These are phyloP conservation scores for Calonectria ilicicola DNA, from an alignment of 2,329 filamentous ascomycete genomes.

Conservation along the genomic window DNA sequence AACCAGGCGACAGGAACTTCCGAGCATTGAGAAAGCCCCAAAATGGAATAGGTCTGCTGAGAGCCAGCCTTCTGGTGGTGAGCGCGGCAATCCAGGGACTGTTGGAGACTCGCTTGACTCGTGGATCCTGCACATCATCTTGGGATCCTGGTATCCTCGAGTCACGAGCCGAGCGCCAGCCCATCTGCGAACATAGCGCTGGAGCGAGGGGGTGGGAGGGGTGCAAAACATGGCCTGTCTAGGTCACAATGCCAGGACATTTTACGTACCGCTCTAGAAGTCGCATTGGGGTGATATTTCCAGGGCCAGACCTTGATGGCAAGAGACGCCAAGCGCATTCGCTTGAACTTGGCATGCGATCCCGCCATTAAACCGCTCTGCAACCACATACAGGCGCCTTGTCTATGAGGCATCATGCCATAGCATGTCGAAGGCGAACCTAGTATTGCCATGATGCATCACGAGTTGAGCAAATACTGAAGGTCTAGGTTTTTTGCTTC, in stretches of 20 bases:
- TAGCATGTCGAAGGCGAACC: slow-evolving; percentile 28
- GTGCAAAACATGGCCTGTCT: slow-evolving; percentile 8
- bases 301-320: slow-evolving; percentile 28
- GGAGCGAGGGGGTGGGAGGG: slow-evolving; percentile 9
- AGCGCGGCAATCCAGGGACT: slow-evolving; percentile 30
- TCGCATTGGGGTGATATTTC: slow-evolving; percentile 26
- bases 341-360: slow-evolving; percentile 26
- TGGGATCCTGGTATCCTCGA: slow-evolving; percentile 36
- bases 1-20: background rate
- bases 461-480: background rate
- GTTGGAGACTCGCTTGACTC: slow-evolving; percentile 48
- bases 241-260: slow-evolving; percentile 26
- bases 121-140: slow-evolving; percentile 51
- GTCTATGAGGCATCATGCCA: slow-evolving; percentile 26
- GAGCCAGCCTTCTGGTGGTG: slow-evolving; percentile 22
- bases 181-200: slow-evolving; percentile 33
- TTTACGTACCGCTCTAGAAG: slow-evolving; percentile 30
- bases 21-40: slow-evolving; percentile 1
- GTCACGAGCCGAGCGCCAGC: slow-evolving; percentile 40
- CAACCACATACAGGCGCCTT: slow-evolving; percentile 18
- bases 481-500: background rate
- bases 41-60: slow-evolving; percentile 1
- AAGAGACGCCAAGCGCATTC: slow-evolving; percentile 34
- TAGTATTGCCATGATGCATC: slow-evolving; percentile 9
- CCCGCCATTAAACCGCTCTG: slow-evolving; percentile 25